Base-by-base conservation (phyloP, 2,329 filamentous ascomycete genomes). In the Ceratocystis papillata region DNA sequence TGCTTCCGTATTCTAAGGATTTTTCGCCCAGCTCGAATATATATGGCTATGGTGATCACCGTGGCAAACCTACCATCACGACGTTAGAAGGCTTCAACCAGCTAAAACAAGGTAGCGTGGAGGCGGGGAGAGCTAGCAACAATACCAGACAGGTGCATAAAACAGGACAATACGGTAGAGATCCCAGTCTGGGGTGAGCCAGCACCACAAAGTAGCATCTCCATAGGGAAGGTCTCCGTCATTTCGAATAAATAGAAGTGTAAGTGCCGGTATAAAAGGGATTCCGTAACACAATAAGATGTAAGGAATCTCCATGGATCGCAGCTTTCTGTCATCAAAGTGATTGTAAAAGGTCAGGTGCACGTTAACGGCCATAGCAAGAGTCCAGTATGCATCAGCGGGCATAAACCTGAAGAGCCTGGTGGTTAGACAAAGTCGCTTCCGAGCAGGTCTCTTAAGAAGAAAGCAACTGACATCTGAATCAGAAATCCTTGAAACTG, bases 311-410 rank as follows among this genome's bases (percentile, higher is more conserved):
- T 92, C 88, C 70, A 91, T 78, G 53, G 74, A 77, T 17, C 82
- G 83, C 22, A 93, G 77, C 65, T 82, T 80, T 1, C 78, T 73
- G 0, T 84, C 81, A 67, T 86, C 82, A 71, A 84, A 90, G 68
- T 85, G 85, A 69, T 79, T 79, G 73, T 89, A 90, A 72, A 92
- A 89, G 0, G 88, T 90, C 8, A 92, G 76, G 73, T 88, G 88
- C 65, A 93, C 88, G 72, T 92, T 93, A 70, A 85, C 78, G 1
- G 88, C 87, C 88, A 93, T 92, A 64, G 85, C 84, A 69, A 90
- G 78, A 0, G 86, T 87, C 87, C 86, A 90, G 45, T 86, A 77
- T 0, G 85, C 83, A 76, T 89, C 87, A 3, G 87, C 86, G 1
- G 84, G 83, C 78, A 88, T 82, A 72, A 89, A 89, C 85, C 85